Percentiles rank a stretch among this genome's conserved stretches.
Conservation (phyloP, 2,329 filamentous ascomycete genomes). For the Pseudopyrenochaeta lycopersici region DNA sequence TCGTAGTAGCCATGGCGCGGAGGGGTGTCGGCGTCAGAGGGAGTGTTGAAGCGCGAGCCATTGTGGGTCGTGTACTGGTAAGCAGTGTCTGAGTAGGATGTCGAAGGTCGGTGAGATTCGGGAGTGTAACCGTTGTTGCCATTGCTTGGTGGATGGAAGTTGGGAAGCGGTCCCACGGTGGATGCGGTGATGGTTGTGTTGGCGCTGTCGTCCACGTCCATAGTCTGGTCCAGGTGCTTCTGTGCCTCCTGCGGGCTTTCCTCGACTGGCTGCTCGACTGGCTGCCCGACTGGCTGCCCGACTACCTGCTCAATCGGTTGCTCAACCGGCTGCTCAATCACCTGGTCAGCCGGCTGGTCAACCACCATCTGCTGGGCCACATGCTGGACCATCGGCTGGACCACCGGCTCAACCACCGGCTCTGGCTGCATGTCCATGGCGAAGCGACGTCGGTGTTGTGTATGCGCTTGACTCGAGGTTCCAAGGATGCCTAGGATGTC, state of each 20-base stretch:
- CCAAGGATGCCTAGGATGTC: conserved; percentile 14
- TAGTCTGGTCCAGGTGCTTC: conserved; percentile 46
- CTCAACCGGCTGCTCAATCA: conserved; percentile 5
- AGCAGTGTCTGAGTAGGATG: conserved; percentile 62
- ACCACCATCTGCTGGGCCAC: background rate
- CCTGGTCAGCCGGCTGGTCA: background rate
- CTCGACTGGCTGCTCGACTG: conserved; percentile 14
- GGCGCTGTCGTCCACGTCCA: conserved; percentile 58
- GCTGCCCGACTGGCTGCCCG: no score
- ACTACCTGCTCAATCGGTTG: background rate
- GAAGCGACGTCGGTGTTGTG: conserved; percentile 15
- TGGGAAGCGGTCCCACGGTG: conserved; percentile 46
- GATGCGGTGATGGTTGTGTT: conserved; percentile 58
- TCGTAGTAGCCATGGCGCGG: conserved; percentile 48
- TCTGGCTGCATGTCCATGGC: conserved; percentile 35
- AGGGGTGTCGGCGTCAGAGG: conserved; percentile 58
- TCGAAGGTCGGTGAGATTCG: conserved; percentile 60
- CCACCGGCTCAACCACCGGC: conserved; percentile 3
- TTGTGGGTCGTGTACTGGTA: conserved; percentile 51
- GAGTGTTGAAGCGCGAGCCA: conserved; percentile 54
- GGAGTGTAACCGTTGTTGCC: conserved; percentile 47
- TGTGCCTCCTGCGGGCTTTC: conserved; percentile 35
- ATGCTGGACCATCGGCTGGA: background rate
- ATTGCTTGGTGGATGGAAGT: conserved; percentile 43
- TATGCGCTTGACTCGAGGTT: conserved; percentile 26